Base-by-base conservation (phyloP, 768 basidiomycete species). In the Suillus spraguei region DNA sequence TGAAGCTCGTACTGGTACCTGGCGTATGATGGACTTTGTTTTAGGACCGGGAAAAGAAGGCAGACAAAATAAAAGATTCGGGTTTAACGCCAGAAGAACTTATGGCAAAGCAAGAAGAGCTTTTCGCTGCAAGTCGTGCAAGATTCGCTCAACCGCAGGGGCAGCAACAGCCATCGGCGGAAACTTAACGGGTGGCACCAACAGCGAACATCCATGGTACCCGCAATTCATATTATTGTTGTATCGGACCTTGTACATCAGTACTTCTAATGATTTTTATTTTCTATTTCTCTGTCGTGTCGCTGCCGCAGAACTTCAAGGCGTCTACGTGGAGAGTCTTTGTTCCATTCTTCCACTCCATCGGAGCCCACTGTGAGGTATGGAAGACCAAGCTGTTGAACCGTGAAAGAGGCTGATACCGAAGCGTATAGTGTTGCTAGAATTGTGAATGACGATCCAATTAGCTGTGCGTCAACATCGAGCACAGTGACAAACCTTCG, bases 31-130 rank as follows among this genome's bases (percentile, higher is more conserved):
- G 16, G 17, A 58, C 60, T 62, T 28, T 32, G 41, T 60, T 13
- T 60, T 71, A 95, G 88, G 94, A 96, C 70, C 87, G 91, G 65
- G 93, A 94, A 78, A 93, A 92, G 84, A 97, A 97, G 77, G 90
- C 90, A 33, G 92, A 94, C 41, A 94, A 95, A 76, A 85, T 91
- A 68, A 90, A 94, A 67, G 86, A 89, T 68, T 93, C 91, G 49
- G 97, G 95, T 44, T 78, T 97, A 79, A 91, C 94, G 9, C 89
- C 94, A 70, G 97, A 95, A 73, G 94, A 99, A 71, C 85, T 98
- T 35, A 78, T 90, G 41, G 89, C 86, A 63, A 85, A 90, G 72
- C 97, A 99, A 77, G 92, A 98, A 73, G 85, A 87, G 67, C 80
- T 99, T 32, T 99, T 99, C 70, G 96, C 95, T n/a, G 89, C 89